Base-by-base conservation (phyloP, 805 yeast genomes). In the Soucietia sequanensis region DNA sequence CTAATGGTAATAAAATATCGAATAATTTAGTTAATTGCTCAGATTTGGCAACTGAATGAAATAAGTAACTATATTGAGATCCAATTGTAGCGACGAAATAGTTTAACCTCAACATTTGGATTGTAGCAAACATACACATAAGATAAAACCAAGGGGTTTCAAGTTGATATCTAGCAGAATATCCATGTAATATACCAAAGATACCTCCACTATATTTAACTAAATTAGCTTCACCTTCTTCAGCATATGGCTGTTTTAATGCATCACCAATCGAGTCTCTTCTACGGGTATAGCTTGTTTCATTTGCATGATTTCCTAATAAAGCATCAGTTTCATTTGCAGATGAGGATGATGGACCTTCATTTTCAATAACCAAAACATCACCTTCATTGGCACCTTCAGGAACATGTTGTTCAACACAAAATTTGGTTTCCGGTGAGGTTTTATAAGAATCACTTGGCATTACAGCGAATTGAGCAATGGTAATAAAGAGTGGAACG, bases 231-330 rank as follows among this genome's bases (percentile, higher is more conserved):
- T 73, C 68, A 24, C 75, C 78, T 43, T 74, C 79, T 31, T 68
- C 69, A 3, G 71, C 76, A 39, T 75, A 76, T 6, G 70, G 75
- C 24, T 72, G 72, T 47, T 72, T 75, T 48, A 72, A 60, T 2
- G 80, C 80, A 42, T 76, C 80, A 23, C 80, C 81, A 19, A 76
- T 60, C 3, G 80, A 75, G 32, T 75, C 76, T 49, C 78, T 61
- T 52, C 80, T 62, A n/a, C 41, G 45, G 4, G 43, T 38, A 13
- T 23, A 17, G 6, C 29, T 31, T 11, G 40, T 30, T 3, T 17
- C 22, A 8, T 30, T 19, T 23, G 42, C 36, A 27, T 37, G 42
- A 19, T 25, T 28, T 2, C 40, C 46, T 25, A 56, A 42, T 27
- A 62, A 52, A 12, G 64, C 56, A 9, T 56, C 46, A 9, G 51